Percentiles rank a stretch among this genome's conserved stretches.
These are phyloP conservation scores for Abortiporus biennis DNA, from an alignment of 1,284 basidiomycete species.

Conservation along the genomic window DNA sequence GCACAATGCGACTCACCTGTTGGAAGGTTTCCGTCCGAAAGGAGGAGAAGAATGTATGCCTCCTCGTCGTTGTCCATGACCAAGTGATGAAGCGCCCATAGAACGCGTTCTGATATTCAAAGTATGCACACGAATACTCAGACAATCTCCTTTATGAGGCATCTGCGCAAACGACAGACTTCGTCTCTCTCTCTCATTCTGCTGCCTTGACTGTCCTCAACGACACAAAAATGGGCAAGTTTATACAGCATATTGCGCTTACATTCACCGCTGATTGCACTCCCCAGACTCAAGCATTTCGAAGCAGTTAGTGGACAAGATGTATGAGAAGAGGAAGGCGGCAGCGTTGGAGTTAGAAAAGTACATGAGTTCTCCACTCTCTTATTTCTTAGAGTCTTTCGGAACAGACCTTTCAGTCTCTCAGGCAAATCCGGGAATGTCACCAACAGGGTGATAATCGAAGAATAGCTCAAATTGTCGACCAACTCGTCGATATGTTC, in stretches of 20 bases:
- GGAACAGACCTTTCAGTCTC: conserved; percentile 7
- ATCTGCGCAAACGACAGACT: too few relatives aligned
- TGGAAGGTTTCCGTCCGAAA: conserved; percentile 80
- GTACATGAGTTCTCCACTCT: conserved; percentile 34
- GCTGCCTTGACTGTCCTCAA: too few relatives aligned
- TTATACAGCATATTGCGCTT: not conserved
- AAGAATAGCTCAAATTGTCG: conserved; percentile 84
- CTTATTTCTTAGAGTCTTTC: not conserved
- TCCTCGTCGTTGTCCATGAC: conserved; percentile 36
- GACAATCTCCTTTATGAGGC: too few relatives aligned
- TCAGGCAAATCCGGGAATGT: conserved; percentile 81
- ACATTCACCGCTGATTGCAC: not conserved
- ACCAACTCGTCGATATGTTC: conserved; percentile 94
- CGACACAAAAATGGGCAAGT: not conserved
- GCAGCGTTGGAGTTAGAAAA: conserved; percentile 96
- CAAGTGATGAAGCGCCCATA: too few relatives aligned
- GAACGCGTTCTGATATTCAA: too few relatives aligned
- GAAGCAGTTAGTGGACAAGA: conserved; percentile 79
- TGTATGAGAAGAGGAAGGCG: conserved; percentile 94
- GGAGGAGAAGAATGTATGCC: conserved; percentile 63
- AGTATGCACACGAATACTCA: too few relatives aligned
- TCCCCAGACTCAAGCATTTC: conserved; percentile 58
- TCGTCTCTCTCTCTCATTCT: too few relatives aligned
- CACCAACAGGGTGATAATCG: conserved; percentile 75
- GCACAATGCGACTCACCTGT: conserved; percentile 30